Evolutionary conservation across 2,329 filamentous ascomycete species (phyloP).

Genomic region (Cadophora sp.): DNA sequence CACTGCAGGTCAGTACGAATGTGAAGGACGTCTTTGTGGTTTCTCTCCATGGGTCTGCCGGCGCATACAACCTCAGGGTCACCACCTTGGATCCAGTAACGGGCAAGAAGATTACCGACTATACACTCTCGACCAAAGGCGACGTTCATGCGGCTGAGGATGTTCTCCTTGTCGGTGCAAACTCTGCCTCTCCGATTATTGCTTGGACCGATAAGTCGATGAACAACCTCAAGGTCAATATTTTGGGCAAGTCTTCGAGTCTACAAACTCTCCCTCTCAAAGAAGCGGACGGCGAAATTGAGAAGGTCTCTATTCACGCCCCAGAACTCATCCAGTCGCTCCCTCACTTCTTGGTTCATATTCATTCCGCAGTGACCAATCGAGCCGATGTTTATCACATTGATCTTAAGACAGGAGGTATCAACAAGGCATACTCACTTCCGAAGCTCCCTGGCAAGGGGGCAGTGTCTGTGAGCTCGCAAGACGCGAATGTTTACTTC

Average conservation of each 20-base stretch:
- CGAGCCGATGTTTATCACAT: slow-evolving; percentile 89
- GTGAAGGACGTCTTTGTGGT: slow-evolving; percentile 76
- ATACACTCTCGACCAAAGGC: slow-evolving; percentile 74
- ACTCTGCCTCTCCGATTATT: slow-evolving; percentile 76
- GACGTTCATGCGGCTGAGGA: slow-evolving; percentile 71
- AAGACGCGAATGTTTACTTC: slow-evolving; percentile 86
- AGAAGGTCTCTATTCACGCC: slow-evolving; percentile 71
- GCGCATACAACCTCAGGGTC: slow-evolving; percentile 79
- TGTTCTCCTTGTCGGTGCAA: slow-evolving; percentile 77
- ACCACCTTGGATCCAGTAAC: slow-evolving; percentile 74
- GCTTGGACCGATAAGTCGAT: slow-evolving; percentile 73
- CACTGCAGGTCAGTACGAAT: slow-evolving; percentile 77
- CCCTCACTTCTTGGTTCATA: slow-evolving; percentile 87
- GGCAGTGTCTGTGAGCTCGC: slow-evolving; percentile 79
- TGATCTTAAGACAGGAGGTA: slow-evolving; percentile 70
- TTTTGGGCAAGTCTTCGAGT: slow-evolving; percentile 64
- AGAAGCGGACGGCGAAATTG: slow-evolving; percentile 56
- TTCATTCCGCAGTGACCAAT: slow-evolving; percentile 71
- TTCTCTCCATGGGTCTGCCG: slow-evolving; percentile 72
- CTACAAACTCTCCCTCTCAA: slow-evolving; percentile 61
- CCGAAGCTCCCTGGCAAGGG: slow-evolving; percentile 74
- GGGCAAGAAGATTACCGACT: slow-evolving; percentile 75
- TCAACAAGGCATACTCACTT: slow-evolving; percentile 82
- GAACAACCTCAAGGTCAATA: slow-evolving; percentile 72
- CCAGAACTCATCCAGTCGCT: slow-evolving; percentile 74